These are phyloP conservation scores for Delonix regia DNA, from an alignment of 306 rosid genomes.

Conservation along the genomic window DNA sequence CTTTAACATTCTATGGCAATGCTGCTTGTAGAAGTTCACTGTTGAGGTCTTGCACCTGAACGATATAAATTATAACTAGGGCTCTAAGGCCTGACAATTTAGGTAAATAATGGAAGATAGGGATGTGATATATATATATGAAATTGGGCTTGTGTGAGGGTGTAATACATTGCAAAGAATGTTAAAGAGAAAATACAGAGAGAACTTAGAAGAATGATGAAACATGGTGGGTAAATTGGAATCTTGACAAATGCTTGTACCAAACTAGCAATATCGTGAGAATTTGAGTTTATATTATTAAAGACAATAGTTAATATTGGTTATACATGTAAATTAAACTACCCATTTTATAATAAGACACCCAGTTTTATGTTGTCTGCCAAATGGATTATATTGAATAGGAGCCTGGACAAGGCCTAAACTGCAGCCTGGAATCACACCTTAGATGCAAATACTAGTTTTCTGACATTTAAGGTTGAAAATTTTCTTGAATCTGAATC, in stretches of 20 bases:
- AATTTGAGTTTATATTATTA: not conserved
- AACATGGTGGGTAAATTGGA: not conserved
- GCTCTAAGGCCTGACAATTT: not conserved
- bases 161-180: not conserved
- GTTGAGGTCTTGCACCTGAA: not conserved
- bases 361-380: not conserved
- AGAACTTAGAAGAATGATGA: not conserved
- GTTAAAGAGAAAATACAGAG: not conserved
- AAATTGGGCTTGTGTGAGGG: not conserved
- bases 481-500: not conserved
- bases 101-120: not conserved
- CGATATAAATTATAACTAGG: not conserved
- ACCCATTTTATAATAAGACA: not conserved
- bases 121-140: not conserved
- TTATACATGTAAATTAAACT: not conserved
- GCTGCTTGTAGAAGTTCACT: not conserved
- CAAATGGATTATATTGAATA: not conserved
- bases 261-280: not conserved
- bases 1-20: not conserved
- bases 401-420: not conserved
- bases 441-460: not conserved
- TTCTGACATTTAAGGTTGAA: constrained; percentile 6
- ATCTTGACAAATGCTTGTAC: not conserved
- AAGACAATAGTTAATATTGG: not conserved
- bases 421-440: not conserved